Conservation (phyloP, 2,329 filamentous ascomycete genomes). For the Talaromyces sp. region DNA sequence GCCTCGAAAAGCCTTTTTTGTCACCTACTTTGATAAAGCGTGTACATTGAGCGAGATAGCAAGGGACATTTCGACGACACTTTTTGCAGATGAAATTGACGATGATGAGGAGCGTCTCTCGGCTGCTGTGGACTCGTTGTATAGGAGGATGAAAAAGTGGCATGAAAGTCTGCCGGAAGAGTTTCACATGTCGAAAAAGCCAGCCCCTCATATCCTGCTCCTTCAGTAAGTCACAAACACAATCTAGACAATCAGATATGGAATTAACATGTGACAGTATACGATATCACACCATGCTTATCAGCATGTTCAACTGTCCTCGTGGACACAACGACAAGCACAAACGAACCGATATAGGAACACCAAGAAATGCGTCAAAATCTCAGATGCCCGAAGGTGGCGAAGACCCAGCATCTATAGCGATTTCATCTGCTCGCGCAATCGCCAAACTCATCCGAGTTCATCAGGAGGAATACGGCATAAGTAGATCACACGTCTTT, state of each 20-base stretch:
- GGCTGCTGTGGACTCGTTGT: constrained; percentile 32
- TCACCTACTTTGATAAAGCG: constrained; percentile 36
- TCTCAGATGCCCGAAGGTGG: neutral
- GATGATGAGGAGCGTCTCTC: constrained; percentile 18
- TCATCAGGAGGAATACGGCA: constrained; percentile 35
- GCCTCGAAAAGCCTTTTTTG: constrained; percentile 29
- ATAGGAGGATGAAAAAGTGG: constrained; percentile 33
- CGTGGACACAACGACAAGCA: constrained; percentile 23
- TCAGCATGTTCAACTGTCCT: constrained; percentile 37
- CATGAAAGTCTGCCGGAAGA: constrained; percentile 30
- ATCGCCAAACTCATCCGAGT: constrained; percentile 34
- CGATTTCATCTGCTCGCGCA: constrained; percentile 31
- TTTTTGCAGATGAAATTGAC: constrained; percentile 29
- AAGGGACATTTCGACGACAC: constrained; percentile 35
- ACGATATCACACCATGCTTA: constrained; percentile 36
- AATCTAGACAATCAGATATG: neutral
- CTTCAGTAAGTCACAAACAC: constrained; percentile 26
- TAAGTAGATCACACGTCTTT: constrained; percentile 38
- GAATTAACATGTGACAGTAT: constrained; percentile 28
- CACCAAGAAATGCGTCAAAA: constrained; percentile 13
- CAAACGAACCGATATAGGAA: neutral
- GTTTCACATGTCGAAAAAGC: constrained; percentile 29
- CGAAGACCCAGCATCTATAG: constrained; percentile 22
- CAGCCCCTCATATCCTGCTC: constrained; percentile 37
- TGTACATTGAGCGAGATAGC: constrained; percentile 38